These are phyloP conservation scores for Pistacia integerrima DNA, from an alignment of 345 rosid genomes.

Conservation along the genomic window DNA sequence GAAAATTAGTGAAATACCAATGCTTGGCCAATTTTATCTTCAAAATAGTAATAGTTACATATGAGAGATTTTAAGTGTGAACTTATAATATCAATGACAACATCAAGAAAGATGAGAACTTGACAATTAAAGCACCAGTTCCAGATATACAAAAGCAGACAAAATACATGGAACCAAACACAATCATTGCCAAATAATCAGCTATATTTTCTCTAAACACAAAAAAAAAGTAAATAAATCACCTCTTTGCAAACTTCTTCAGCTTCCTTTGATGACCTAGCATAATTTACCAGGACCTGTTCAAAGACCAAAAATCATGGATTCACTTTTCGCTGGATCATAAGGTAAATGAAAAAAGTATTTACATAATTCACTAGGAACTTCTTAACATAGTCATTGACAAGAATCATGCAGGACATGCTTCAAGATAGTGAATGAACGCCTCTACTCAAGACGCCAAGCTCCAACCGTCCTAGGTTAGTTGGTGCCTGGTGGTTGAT, in stretches of 20 bases:
- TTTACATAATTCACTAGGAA: not conserved
- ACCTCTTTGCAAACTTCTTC: constrained; percentile 94
- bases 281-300: constrained; percentile 94
- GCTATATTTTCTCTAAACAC: not conserved
- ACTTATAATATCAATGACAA: not conserved
- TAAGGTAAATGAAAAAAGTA: not conserved
- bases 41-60: not conserved
- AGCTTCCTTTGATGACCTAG: constrained; percentile 93
- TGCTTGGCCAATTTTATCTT: not conserved
- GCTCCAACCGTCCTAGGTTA: not conserved
- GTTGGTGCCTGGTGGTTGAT: constrained; percentile 1
- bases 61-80: not conserved
- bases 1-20: too few relatives aligned
- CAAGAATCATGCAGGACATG: not conserved
- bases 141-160: not conserved
- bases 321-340: constrained; percentile 1
- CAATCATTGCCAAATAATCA: not conserved
- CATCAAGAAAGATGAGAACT: not conserved
- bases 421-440: not conserved
- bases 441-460: not conserved
- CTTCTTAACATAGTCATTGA: not conserved
- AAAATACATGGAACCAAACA: not conserved
- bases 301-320: constrained; percentile 11
- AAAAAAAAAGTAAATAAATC: not conserved
- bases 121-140: not conserved